Percentiles rank a stretch among this genome's conserved stretches.
Conservation (phyloP, 106 monocot species). For the Amphibolis antarctica region DNA sequence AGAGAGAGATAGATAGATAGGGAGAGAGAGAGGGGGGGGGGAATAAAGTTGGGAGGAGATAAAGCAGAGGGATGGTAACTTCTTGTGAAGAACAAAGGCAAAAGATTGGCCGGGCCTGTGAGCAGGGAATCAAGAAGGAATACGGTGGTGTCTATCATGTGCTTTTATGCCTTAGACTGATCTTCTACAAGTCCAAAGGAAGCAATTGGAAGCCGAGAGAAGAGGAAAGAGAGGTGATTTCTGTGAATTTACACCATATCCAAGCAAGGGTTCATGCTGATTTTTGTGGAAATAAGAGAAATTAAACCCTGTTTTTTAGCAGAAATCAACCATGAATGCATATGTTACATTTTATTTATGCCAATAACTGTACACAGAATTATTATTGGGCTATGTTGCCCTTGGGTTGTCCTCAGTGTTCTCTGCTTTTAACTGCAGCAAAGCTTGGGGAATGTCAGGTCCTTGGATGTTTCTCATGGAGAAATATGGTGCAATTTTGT, state of each 20-base stretch:
- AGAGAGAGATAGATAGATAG: conserved; percentile 4
- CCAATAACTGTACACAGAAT: too few species aligned
- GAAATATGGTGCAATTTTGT: too few species aligned
- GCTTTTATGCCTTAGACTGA: conserved; percentile 3
- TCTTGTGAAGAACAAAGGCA: conserved; percentile 64
- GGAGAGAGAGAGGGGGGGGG: conserved; percentile 7
- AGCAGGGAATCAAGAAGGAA: conserved; percentile 31
- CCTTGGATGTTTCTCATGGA: too few species aligned
- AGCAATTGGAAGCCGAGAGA: background rate
- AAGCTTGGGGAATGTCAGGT: too few species aligned
- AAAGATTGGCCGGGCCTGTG: conserved; percentile 18
- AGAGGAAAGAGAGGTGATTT: background rate
- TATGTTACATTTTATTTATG: too few species aligned
- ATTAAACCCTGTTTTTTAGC: too few species aligned
- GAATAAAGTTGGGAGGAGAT: conserved; percentile 7
- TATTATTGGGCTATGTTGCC: too few species aligned
- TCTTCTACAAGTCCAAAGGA: background rate
- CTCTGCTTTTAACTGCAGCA: too few species aligned
- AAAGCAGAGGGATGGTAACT: conserved; percentile 64
- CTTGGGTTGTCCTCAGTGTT: too few species aligned
- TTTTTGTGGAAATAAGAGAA: background rate
- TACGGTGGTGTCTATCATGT: conserved; percentile 5
- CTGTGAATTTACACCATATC: background rate
- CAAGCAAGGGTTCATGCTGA: background rate
- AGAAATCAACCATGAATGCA: background rate